Base-by-base conservation (phyloP, 1,284 basidiomycete species). In the Ustilago trichophora region DNA sequence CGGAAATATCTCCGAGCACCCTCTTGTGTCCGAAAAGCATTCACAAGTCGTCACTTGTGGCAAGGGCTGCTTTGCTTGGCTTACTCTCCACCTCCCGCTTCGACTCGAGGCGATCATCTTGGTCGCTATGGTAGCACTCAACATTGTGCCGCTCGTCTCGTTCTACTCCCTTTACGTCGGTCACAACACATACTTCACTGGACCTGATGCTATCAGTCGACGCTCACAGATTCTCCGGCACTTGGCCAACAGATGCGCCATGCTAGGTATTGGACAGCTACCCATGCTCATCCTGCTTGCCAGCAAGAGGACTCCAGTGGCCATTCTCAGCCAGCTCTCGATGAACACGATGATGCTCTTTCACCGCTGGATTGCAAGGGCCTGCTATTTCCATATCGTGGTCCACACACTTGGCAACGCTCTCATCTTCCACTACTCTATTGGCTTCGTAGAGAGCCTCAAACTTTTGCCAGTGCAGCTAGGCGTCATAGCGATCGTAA, bases 291-390 rank as follows among this genome's bases (percentile, higher is more conserved):
- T 81, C 33, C 44, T 81, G 13, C 64, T 80, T n/a, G 72, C 77
- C 0, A 75, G 73, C 9, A 67, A 81, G 11, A 75, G 80, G 60
- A 77, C 73, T 22, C 68, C 77, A 26, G 33, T 82, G 3, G 49
- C 69, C 2, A 62, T 71, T 45, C 21, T 81, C 21, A 76, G 71
- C 3, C 72, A 77, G 15, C 49, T 76, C 26, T 29, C 53, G 21
- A 80, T 77, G 58, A 60, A 72, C 18, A 76, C 73, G 9, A 48
- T 74, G 44, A 77, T 81, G 54, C 56, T 82, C 7, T 74, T 76
- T 25, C 82, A 82, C 38, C 76, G 80, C 8, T 80, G 77, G 77
- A 60, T 82, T 16, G 78, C 76, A 7, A 38, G 79, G 2, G 44
- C 73, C 6, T 70, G 71, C 42, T 72, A 64, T 33, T 9, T 65